phyloP scores from a whole-genome alignment of 2,329 filamentous ascomycete species.

The Geosmithia morbida region DNA sequence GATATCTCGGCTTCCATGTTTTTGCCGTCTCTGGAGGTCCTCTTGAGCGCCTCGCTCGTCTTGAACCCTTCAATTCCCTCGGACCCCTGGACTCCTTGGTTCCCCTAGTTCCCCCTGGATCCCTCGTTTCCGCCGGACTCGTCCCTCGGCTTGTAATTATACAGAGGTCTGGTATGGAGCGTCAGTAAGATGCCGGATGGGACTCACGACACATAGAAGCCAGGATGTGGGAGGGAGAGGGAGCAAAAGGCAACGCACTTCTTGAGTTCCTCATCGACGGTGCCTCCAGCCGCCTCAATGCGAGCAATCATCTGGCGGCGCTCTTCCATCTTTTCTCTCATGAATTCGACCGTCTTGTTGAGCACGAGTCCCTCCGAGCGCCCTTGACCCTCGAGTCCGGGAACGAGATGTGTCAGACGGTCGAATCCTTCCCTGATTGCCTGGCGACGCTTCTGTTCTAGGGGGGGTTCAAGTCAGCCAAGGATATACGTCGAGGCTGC shows the following conservation, averaged over 20 bases:
- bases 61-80: too few species aligned
- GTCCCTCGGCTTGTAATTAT: too few species aligned
- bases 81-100: too few species aligned
- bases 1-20: too few species aligned
- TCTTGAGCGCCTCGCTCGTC: too few species aligned
- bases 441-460: constrained; percentile 29
- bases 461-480: background rate
- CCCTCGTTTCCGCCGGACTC: too few species aligned
- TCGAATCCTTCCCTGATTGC: constrained; percentile 79
- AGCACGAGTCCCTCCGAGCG: constrained; percentile 79
- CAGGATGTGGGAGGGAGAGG: background rate
- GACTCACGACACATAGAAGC: background rate
- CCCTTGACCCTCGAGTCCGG: constrained; percentile 68
- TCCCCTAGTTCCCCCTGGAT: too few species aligned
- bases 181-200: background rate
- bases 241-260: constrained; percentile 17
- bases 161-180: background rate
- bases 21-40: too few species aligned
- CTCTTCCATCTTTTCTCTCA: constrained; percentile 43
- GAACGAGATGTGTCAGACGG: constrained; percentile 63
- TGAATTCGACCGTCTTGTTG: constrained; percentile 52
- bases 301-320: constrained; percentile 41
- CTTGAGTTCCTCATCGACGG: constrained; percentile 32
- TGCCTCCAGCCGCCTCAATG: constrained; percentile 43
- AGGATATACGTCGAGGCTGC: background rate